Base-by-base conservation (phyloP, 495 filamentous ascomycete species). In the Aspergillus conjunctus region DNA sequence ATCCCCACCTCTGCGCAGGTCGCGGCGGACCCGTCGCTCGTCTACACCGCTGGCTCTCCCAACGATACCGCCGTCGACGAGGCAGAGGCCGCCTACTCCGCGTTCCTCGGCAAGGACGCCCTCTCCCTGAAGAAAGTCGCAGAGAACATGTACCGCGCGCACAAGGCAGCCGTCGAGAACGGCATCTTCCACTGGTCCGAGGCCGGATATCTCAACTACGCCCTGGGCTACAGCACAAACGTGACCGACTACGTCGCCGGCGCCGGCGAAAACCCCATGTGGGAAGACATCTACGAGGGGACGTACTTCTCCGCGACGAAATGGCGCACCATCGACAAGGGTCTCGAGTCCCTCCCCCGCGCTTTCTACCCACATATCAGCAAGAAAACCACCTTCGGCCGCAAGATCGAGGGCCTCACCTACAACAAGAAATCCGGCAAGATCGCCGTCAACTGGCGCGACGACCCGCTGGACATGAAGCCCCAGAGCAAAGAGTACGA, bases 271-370 rank as follows among this genome's bases (percentile, higher is more conserved):
- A 32, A 48, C 0, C 68, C 70, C 0, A 71, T 75, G 26, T 74
- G 70, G 69, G 67, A 60, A 4, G 64, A 26, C 81, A 81, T 70
- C 75, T 87, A 54, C 63, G 71, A 63, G 22, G 65, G 65, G 4
- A 74, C 82, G 15, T 89, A 89, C 63, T 90, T 90, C 67, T 64
- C 65, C 7, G 85, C 86, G 0, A 81, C 81, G 0, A 71, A 74
- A 4, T 89, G 84, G 83, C 75, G 70, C 33, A 90, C 88, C 4
- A 90, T 90, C 59, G 83, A 90, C 60, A 83, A 87, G 56, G 82
- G 82, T 15, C 71, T 90, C 0, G 81, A 81, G 58, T 79, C 79
- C 1, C 78, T 90, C 4, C 86, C 87, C 0, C 66, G 76, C 1
- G 83, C 88, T 8, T 88, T 90, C 74, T 77, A 77, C 34, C 88